A percentile compares a stretch with the other conserved stretches of the same genome.
Evolutionary conservation across 768 basidiomycete species (phyloP).

Genomic region (Clavulina sp.): DNA sequence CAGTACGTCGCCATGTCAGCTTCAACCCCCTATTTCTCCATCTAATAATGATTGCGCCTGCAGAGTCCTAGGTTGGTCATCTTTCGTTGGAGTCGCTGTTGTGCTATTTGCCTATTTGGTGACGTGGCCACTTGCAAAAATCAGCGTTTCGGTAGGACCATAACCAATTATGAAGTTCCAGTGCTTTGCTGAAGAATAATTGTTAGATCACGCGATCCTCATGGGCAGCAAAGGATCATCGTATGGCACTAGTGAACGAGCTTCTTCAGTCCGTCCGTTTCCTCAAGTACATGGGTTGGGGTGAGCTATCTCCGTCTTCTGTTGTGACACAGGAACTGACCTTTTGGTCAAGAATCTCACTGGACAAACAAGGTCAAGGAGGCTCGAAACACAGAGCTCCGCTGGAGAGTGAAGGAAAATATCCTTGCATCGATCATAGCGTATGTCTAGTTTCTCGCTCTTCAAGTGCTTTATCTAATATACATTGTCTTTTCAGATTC

Average conservation of each 20-base stretch:
- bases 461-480: conserved; percentile 3
- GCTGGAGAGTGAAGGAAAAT: conserved; percentile 50
- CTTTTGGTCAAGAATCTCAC: conserved; percentile 27
- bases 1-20: conserved; percentile 26
- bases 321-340: not conserved
- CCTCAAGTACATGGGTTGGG: conserved; percentile 64
- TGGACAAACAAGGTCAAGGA: conserved; percentile 39
- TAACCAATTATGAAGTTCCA: conserved; percentile 2
- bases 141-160: conserved; percentile 36
- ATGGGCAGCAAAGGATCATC: conserved; percentile 34
- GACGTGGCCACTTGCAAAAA: conserved; percentile 51
- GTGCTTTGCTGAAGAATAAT: not conserved
- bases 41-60: not conserved
- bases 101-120: conserved; percentile 41
- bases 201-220: conserved; percentile 1
- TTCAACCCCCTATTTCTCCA: not conserved
- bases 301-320: conserved; percentile 20
- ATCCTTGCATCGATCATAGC: conserved; percentile 8
- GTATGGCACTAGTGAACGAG: conserved; percentile 61
- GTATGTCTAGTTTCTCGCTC: not conserved
- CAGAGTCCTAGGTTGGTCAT: conserved; percentile 64
- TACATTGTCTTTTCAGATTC: conserved; percentile 20
- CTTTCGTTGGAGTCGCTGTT: conserved; percentile 50
- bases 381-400: conserved; percentile 43
- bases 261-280: conserved; percentile 58